A percentile compares a stretch with the other conserved stretches of the same genome.
Evolutionary conservation across 805 yeast genomes (phyloP).

Genomic region (Kazachstania viticola): DNA sequence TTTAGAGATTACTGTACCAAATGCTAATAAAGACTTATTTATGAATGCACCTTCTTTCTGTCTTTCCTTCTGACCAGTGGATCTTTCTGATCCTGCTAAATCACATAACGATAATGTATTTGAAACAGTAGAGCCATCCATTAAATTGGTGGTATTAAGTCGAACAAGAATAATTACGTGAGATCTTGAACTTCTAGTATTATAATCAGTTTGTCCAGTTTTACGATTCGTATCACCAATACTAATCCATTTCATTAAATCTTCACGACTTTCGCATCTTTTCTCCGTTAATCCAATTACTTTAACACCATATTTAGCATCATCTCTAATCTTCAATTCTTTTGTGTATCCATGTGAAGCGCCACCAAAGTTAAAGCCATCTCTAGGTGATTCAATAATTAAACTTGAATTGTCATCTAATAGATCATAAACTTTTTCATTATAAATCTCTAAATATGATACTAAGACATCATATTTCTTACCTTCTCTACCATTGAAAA

Average conservation of each 20-base stretch:
- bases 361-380: conserved; percentile 4
- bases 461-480: conserved; percentile 39
- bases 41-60: conserved; percentile 90
- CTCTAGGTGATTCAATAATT: conserved; percentile 3
- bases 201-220: conserved; percentile 84
- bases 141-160: conserved; percentile 34
- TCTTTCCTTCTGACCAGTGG: conserved; percentile 53
- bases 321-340: conserved; percentile 73
- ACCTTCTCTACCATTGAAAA: conserved; percentile 17
- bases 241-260: conserved; percentile 47
- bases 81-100: conserved; percentile 93
- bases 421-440: conserved; percentile 75
- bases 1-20: conserved; percentile 86
- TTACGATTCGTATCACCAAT: conserved; percentile 65
- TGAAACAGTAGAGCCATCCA: conserved; percentile 28
- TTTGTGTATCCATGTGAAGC: conserved; percentile 16
- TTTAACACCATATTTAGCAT: conserved; percentile 54
- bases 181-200: conserved; percentile 77
- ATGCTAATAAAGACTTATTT: conserved; percentile 79
- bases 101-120: conserved; percentile 81
- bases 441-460: conserved; percentile 78
- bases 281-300: conserved; percentile 66
- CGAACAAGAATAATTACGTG: conserved; percentile 78
- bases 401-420: conserved; percentile 25
- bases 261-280: conserved; percentile 41